Evolutionary conservation across 1,284 basidiomycete genomes (phyloP).

Genomic region (Vanrija humicola): DNA sequence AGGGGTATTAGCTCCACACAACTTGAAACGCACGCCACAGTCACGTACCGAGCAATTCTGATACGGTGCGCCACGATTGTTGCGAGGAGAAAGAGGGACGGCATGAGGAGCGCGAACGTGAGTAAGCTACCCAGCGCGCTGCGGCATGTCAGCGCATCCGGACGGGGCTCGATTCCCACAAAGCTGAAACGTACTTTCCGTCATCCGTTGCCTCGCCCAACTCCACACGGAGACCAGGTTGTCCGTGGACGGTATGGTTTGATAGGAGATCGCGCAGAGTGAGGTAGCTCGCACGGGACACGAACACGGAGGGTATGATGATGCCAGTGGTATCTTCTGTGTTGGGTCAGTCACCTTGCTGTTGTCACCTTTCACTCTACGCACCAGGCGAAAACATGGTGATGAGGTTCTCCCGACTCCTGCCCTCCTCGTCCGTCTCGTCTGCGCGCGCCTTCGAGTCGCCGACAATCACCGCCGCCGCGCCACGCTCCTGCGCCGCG

Average conservation of each 20-base stretch:
- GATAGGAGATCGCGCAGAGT: constrained; percentile 43
- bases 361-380: constrained; percentile 7
- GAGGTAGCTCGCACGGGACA: constrained; percentile 49
- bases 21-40: neutral
- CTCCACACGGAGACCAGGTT: constrained; percentile 31
- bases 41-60: neutral
- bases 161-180: neutral
- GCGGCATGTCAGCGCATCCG: neutral
- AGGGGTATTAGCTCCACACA: constrained; percentile 1
- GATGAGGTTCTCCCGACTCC: constrained; percentile 70
- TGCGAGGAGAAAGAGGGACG: constrained; percentile 40
- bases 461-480: constrained; percentile 80
- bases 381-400: constrained; percentile 79
- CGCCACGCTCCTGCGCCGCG: constrained; percentile 77
- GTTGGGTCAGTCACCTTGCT: neutral
- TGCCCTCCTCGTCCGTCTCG: constrained; percentile 56
- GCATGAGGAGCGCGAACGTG: constrained; percentile 45
- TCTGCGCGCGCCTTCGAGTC: constrained; percentile 51
- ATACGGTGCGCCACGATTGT: constrained; percentile 44
- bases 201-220: constrained; percentile 41
- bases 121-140: constrained; percentile 45
- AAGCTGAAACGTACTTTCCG: constrained; percentile 32
- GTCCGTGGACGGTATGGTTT: constrained; percentile 22
- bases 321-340: constrained; percentile 50
- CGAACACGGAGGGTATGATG: constrained; percentile 50